phyloP scores from a whole-genome alignment of 768 basidiomycete species.

The Holtermannia corniformis region DNA sequence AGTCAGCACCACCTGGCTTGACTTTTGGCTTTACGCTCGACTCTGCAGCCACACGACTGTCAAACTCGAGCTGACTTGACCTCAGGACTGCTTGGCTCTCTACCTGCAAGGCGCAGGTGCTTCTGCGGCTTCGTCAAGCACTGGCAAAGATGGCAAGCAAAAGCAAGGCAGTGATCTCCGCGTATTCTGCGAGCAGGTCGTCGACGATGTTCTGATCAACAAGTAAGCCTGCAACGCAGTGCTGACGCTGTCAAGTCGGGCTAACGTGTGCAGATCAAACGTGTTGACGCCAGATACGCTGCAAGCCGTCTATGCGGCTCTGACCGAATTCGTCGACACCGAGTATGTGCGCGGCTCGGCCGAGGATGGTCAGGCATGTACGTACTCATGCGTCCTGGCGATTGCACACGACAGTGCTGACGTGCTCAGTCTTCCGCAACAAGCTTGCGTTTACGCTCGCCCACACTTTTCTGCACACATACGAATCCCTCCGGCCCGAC shows the following conservation, averaged over 20 bases:
- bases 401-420: conserved; percentile 3
- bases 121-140: conserved; percentile 13
- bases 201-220: conserved; percentile 35
- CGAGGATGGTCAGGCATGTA: conserved; percentile 71
- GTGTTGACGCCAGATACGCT: conserved; percentile 29
- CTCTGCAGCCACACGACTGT: too few species aligned
- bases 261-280: conserved; percentile 36
- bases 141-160: conserved; percentile 40
- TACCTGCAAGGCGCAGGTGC: conserved; percentile 43
- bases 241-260: conserved; percentile 32
- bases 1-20: too few species aligned
- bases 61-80: background rate
- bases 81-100: conserved; percentile 39
- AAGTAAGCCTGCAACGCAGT: conserved; percentile 43
- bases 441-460: conserved; percentile 48
- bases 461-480: conserved; percentile 38
- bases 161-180: conserved; percentile 37
- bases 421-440: conserved; percentile 69
- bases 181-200: conserved; percentile 40
- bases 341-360: conserved; percentile 81
- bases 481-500: conserved; percentile 27
- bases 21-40: too few species aligned
- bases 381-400: conserved; percentile 40
- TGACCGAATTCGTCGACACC: conserved; percentile 71
- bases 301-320: conserved; percentile 55